Evolutionary conservation across 768 basidiomycete genomes (phyloP), one percentile per base, ranked within the genome.

Genomic region (Phanerodontia chrysosporium): DNA sequence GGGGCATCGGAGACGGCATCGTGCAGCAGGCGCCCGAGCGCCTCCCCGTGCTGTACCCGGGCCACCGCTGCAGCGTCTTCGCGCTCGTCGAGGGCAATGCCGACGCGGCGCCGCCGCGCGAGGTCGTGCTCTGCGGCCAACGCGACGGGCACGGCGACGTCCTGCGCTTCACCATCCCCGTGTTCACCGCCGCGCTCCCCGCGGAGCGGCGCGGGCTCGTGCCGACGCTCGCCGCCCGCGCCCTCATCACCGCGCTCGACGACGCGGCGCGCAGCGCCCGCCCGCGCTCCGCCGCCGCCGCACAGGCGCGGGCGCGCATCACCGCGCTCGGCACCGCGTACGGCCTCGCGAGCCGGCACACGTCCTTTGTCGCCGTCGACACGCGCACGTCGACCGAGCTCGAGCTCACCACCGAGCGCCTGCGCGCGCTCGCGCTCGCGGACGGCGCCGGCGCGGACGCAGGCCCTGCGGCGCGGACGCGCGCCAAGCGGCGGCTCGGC

Each of bases 221-320:
- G 22, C 86, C 86, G 63, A 76, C 78, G 0, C 70, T 85, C 36
- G 78, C 82, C 5, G 85, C 83, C 1, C 77, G 79, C 58, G 70
- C 70, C 16, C 70, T 85, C 32, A 80, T 86, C 18, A 77, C 76
- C 61, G 82, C 82, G 21, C 3, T 51, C 2, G 30, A 51, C 5
- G 49, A 30, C 30, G 10, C 14, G 4, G 30, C 16, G 1, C 49
- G 29, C 28, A 12, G 13, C 32, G 32, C 32, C n/a, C n/a, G n/a
- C n/a, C n/a, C n/a, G 13, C 28, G 5, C 1, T 18, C 1, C 4
- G 6, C 29, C 13, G 18, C 1, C 4, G 6, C 29, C 13, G 18
- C 28, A 7, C 3, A 51, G 29, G 72, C 73, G 22, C 78, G 75
- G 66, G 78, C 78, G 1, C 70, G 75, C 1, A 80, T 84, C 29